Conservation (phyloP, 1,139 yeast genomes). For the Lodderomyces metapsilosis region DNA sequence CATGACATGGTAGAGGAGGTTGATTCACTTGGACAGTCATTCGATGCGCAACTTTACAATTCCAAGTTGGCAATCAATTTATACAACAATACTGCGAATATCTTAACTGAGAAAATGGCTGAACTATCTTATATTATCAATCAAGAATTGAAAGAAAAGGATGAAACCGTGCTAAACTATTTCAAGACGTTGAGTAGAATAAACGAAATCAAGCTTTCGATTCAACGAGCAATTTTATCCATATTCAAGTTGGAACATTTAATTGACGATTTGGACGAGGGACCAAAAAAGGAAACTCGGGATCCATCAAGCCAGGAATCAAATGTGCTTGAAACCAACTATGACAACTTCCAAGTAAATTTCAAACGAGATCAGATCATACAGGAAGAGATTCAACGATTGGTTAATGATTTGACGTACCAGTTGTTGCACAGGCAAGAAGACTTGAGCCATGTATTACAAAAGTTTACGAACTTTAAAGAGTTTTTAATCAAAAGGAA, state of each 20-base stretch:
- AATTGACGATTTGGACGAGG: conserved; percentile 17
- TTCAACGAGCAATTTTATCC: conserved; percentile 35
- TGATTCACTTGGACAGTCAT: conserved; percentile 21
- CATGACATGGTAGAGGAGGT: conserved; percentile 3
- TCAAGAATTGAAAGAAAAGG: conserved; percentile 39
- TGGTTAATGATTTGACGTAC: conserved; percentile 40
- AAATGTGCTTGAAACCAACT: conserved; percentile 3
- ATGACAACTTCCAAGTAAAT: conserved; percentile 11
- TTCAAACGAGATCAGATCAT: conserved; percentile 31
- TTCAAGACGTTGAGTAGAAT: conserved; percentile 27
- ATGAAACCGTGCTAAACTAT: conserved; percentile 31
- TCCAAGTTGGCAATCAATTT: conserved; percentile 39
- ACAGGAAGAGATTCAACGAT: conserved; percentile 44
- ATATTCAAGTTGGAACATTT: conserved; percentile 41
- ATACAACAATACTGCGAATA: conserved; percentile 34
- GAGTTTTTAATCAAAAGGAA: conserved; percentile 13
- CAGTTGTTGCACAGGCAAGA: conserved; percentile 36
- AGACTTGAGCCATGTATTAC: conserved; percentile 23
- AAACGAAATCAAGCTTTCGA: conserved; percentile 29
- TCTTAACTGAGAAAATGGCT: conserved; percentile 39
- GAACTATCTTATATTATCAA: conserved; percentile 42
- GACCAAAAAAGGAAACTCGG: neutral
- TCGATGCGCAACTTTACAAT: conserved; percentile 38
- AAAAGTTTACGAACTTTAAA: conserved; percentile 18
- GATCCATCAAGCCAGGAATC: conserved; percentile 12